Base-by-base conservation (phyloP, 1,284 basidiomycete genomes). In the Pascua sp. region DNA sequence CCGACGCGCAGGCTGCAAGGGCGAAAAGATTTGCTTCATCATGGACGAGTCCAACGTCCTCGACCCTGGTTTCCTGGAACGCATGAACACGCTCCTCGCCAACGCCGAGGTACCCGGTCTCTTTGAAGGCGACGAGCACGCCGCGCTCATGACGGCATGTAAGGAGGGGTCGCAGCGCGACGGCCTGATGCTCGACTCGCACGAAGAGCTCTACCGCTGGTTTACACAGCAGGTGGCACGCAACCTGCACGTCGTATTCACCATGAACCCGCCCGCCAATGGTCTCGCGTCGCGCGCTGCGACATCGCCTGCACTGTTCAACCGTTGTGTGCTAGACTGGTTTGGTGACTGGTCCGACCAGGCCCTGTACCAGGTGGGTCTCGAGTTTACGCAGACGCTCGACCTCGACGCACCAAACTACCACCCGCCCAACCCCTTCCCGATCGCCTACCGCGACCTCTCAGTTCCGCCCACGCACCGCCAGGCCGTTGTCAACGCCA, bases 11-110 rank as follows among this genome's bases (percentile, higher is more conserved):
- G 97, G 96, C 8, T 96, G 93, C 80, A 98, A 98, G 73, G 94
- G 92, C 66, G 96, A 99, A 78, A 98, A 98, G 79, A 89, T 99
- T 43, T 98, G 93, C 73, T 99, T 98, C 83, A 98, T 98, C 77
- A 98, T 99, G 94, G 96, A 99, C 76, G 96, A 99, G 76, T 96
- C 92, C 1, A 98, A 99, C 70, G 94, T 98, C 36, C 86, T 98
- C 42, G 95, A 98, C 74, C 93, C 96, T 7, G 96, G 96, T 55
- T 98, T 98, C 82, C 80, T 99, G 60, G 96, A 99, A 75, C 86
- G 96, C 39, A 98, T 99, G 92, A 99, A 99, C 77, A 99, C 94
- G 0, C 84, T 99, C 5, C 84, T 99, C 12, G 97, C 96, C 42
- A 99, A 99, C 69, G 95, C 95, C n/a, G 96, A 99, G 77, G 95